Evolutionary conservation across 2,329 filamentous ascomycete species (phyloP).

Genomic region (Colletotrichum karsti): DNA sequence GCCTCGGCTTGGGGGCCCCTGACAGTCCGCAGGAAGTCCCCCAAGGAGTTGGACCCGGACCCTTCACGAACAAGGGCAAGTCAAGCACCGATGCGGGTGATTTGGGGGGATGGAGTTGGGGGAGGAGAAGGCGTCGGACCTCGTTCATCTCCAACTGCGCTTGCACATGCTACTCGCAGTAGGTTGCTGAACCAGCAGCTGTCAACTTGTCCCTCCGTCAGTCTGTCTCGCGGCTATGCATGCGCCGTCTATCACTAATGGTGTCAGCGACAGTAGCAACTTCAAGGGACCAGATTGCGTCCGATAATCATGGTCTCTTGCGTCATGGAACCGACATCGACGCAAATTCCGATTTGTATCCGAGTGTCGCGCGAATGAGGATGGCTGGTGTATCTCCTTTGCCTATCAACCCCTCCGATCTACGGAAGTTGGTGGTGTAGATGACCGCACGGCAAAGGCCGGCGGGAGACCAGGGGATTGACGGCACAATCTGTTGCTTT

Average conservation of each 20-base stretch:
- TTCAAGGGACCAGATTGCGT: neutral
- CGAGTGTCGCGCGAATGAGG: neutral
- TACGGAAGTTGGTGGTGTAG: constrained; percentile 16
- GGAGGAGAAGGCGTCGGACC: constrained; percentile 9
- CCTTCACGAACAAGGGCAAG: constrained; percentile 19
- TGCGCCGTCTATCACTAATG: neutral
- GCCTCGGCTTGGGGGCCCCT: constrained; percentile 25
- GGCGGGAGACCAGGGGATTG: constrained; percentile 10
- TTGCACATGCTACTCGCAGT: constrained; percentile 19
- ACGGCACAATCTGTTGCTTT: neutral
- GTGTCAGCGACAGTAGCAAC: neutral
- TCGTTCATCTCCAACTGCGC: constrained; percentile 12
- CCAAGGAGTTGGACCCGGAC: constrained; percentile 25
- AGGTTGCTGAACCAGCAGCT: neutral
- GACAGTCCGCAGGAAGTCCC: constrained; percentile 11
- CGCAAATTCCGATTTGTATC: neutral
- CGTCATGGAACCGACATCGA: constrained; percentile 16
- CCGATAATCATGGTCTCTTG: neutral
- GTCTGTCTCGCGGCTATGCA: constrained; percentile 3
- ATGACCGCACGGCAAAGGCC: constrained; percentile 12
- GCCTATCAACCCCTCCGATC: constrained; percentile 16
- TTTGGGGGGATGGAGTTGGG: constrained; percentile 16
- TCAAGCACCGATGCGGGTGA: constrained; percentile 26
- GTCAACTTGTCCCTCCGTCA: neutral
- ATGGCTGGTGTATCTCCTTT: neutral